phyloP scores from a whole-genome alignment of 2,329 filamentous ascomycete species.

The Aspergillus phoenicis region DNA sequence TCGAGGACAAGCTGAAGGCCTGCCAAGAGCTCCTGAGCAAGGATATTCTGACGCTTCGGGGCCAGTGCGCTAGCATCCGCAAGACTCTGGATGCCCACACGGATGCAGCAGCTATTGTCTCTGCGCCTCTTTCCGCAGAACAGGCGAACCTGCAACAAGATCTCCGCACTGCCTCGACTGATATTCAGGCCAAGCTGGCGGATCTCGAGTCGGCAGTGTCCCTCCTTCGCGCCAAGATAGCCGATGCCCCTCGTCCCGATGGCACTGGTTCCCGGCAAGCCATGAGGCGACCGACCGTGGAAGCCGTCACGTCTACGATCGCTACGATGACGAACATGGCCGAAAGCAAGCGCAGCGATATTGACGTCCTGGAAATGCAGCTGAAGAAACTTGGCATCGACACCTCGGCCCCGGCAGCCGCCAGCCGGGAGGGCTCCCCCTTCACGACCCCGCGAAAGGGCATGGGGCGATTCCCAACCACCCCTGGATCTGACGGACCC shows the following conservation, averaged over 20 bases:
- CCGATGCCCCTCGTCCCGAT: conserved; percentile 56
- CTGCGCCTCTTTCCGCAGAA: conserved; percentile 79
- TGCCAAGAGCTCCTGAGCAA: conserved; percentile 67
- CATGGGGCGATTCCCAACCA: conserved; percentile 35
- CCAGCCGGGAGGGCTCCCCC: conserved; percentile 42
- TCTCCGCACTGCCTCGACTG: conserved; percentile 73
- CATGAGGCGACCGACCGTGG: conserved; percentile 73
- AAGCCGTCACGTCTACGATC: conserved; percentile 89
- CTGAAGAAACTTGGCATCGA: conserved; percentile 70
- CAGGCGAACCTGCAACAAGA: conserved; percentile 82
- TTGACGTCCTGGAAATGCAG: conserved; percentile 86
- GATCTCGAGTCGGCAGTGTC: conserved; percentile 80
- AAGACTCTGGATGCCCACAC: conserved; percentile 71
- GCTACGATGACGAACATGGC: conserved; percentile 89
- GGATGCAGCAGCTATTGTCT: conserved; percentile 69
- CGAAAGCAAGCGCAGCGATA: conserved; percentile 85
- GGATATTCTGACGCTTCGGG: conserved; percentile 71
- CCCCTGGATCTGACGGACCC: conserved; percentile 42
- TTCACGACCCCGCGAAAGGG: conserved; percentile 42
- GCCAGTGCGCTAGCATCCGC: conserved; percentile 76
- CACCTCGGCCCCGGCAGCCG: conserved; percentile 21
- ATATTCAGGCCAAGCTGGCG: conserved; percentile 72
- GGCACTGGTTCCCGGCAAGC: conserved; percentile 40
- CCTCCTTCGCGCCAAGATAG: conserved; percentile 76
- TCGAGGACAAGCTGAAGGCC: conserved; percentile 68